These are phyloP conservation scores for Yarrowia galli DNA, from an alignment of 1,139 yeast species.

Conservation along the genomic window DNA sequence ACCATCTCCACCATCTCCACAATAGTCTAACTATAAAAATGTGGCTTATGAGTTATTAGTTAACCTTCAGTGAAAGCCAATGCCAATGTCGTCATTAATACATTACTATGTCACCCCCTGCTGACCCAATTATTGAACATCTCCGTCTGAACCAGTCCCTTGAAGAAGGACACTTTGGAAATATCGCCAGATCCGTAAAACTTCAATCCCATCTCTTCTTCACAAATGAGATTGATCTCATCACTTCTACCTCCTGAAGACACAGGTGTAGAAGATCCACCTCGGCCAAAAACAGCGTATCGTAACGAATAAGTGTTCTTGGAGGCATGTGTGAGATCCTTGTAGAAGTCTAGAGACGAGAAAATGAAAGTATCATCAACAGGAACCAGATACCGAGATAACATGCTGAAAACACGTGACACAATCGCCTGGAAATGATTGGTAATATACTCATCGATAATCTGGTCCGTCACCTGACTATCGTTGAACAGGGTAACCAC, in stretches of 20 bases:
- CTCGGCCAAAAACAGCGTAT: conserved; percentile 26
- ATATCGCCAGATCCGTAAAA: conserved; percentile 11
- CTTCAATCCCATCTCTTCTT: conserved; percentile 29
- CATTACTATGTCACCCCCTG: not conserved
- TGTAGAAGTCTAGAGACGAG: conserved; percentile 14
- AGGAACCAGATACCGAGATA: conserved; percentile 26
- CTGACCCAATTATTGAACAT: conserved; percentile 29
- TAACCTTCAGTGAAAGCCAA: not conserved
- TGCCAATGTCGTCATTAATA: conserved; percentile 8
- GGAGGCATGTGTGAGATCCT: conserved; percentile 19
- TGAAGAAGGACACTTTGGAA: conserved; percentile 28
- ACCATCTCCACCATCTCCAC: conserved; percentile 2
- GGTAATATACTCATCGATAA: conserved; percentile 25
- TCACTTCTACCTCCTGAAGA: conserved; percentile 21
- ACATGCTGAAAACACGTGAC: not conserved
- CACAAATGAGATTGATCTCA: conserved; percentile 24
- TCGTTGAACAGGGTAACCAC: conserved; percentile 6
- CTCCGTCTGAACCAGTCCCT: conserved; percentile 24
- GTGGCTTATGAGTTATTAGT: conserved; percentile 12
- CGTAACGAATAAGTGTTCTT: conserved; percentile 17
- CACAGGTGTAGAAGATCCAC: conserved; percentile 9
- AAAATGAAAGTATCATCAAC: conserved; percentile 11
- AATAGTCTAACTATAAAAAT: not conserved
- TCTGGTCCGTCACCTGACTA: conserved; percentile 21
- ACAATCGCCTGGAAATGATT: conserved; percentile 23